Conservation (phyloP, 1,284 basidiomycete genomes). For the Wolfiporia cocos region DNA sequence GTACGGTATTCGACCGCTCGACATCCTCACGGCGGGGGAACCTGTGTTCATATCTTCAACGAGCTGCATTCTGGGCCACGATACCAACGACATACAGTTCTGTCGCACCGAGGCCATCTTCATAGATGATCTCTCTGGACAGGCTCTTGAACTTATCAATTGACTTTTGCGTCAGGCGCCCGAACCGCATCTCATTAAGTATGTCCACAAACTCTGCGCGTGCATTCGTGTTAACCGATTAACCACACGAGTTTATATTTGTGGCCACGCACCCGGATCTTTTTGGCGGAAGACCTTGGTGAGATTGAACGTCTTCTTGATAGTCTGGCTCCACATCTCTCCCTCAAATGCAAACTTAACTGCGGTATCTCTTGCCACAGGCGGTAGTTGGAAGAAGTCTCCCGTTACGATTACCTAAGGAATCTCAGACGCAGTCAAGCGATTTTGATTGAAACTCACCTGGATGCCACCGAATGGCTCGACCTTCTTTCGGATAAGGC, state of each 20-base stretch:
- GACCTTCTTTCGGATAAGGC: slow-evolving; percentile 46
- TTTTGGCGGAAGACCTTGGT: slow-evolving; percentile 64
- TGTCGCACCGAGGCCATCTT: slow-evolving; percentile 74
- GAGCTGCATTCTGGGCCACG: background rate
- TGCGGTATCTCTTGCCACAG: slow-evolving; percentile 55
- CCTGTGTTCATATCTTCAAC: slow-evolving; percentile 8
- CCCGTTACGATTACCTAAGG: slow-evolving; percentile 78
- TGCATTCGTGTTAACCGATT: too few species aligned
- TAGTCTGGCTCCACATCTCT: slow-evolving; percentile 56
- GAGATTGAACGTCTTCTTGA: slow-evolving; percentile 53
- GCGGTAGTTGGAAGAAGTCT: slow-evolving; percentile 93
- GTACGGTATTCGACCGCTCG: slow-evolving; percentile 63
- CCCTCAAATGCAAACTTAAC: slow-evolving; percentile 84
- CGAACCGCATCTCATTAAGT: slow-evolving; percentile 91
- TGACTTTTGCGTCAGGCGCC: slow-evolving; percentile 52
- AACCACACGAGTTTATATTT: too few species aligned
- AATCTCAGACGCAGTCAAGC: slow-evolving; percentile 1
- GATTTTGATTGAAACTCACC: slow-evolving; percentile 34
- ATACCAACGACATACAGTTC: slow-evolving; percentile 62
- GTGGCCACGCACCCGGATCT: slow-evolving; percentile 52
- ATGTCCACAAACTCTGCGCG: slow-evolving; percentile 78
- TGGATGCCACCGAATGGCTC: slow-evolving; percentile 88
- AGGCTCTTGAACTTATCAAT: slow-evolving; percentile 58
- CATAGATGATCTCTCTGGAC: slow-evolving; percentile 51
- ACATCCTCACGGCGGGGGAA: slow-evolving; percentile 83